A percentile compares a stretch with the other conserved stretches of the same genome.
phyloP scores from a whole-genome alignment of 1,139 yeast genomes.

The Geotrichum carabidarum region DNA sequence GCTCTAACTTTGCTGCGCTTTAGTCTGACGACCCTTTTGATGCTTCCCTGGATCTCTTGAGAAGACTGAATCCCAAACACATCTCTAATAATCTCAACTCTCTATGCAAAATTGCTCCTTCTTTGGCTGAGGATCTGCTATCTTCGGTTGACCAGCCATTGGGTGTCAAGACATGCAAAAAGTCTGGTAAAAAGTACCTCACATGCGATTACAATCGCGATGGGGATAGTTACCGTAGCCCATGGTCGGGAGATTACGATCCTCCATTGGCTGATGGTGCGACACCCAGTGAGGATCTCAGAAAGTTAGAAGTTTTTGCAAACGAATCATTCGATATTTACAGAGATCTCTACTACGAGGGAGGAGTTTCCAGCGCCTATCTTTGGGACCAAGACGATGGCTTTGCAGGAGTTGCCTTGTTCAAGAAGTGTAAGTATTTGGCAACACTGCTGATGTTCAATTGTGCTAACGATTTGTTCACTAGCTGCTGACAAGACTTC shows the following conservation, averaged over 20 bases:
- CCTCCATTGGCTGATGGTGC: conserved; percentile 67
- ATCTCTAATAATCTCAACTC: conserved; percentile 58
- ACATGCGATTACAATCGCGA: conserved; percentile 95
- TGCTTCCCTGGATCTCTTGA: conserved; percentile 79
- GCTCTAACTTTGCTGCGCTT: not conserved
- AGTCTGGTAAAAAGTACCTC: conserved; percentile 62
- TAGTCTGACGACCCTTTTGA: conserved; percentile 65
- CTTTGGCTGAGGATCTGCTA: conserved; percentile 77
- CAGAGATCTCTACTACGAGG: conserved; percentile 90
- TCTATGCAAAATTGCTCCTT: conserved; percentile 73
- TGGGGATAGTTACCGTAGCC: conserved; percentile 87
- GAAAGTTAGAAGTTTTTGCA: conserved; percentile 73
- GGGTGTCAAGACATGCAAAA: conserved; percentile 50
- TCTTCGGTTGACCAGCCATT: conserved; percentile 88
- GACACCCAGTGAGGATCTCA: conserved; percentile 59
- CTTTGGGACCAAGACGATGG: conserved; percentile 71
- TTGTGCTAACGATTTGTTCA: not conserved
- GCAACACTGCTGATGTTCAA: not conserved
- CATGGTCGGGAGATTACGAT: conserved; percentile 79
- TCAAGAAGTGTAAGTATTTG: conserved; percentile 56
- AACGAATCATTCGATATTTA: conserved; percentile 91
- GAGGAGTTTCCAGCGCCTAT: conserved; percentile 86
- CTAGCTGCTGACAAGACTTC: conserved; percentile 5
- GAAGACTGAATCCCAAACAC: conserved; percentile 77
- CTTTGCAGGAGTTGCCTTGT: conserved; percentile 87